These are phyloP conservation scores for Globisporangium nodosum DNA, from an alignment of 352 stramenopile species.

Conservation along the genomic window DNA sequence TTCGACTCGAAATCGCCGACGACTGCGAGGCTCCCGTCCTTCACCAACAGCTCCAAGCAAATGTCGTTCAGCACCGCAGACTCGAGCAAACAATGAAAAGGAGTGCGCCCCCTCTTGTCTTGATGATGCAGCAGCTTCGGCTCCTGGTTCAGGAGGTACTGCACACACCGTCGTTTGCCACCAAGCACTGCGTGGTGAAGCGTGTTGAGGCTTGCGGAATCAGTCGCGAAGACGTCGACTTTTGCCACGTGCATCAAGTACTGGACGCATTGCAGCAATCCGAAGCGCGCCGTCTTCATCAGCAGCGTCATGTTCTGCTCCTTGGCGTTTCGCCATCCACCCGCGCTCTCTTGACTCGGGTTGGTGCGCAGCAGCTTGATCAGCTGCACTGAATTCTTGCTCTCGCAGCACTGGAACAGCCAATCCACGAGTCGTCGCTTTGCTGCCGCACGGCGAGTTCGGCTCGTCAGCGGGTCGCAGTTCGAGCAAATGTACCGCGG, in stretches of 20 bases:
- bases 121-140: conserved; percentile 40
- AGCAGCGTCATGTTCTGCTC: conserved; percentile 32
- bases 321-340: conserved; percentile 29
- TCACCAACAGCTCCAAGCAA: conserved; percentile 31
- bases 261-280: conserved; percentile 29
- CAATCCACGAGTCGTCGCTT: conserved; percentile 34
- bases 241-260: conserved; percentile 39
- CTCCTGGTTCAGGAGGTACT: conserved; percentile 34
- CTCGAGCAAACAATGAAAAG: conserved; percentile 52
- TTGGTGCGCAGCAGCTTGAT: conserved; percentile 39
- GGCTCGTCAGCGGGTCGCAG: conserved; percentile 36
- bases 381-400: conserved; percentile 42
- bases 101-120: conserved; percentile 44
- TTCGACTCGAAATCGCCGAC: conserved; percentile 38
- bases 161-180: conserved; percentile 26
- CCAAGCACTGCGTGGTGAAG: conserved; percentile 50
- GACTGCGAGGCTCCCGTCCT: conserved; percentile 27
- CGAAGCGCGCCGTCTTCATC: conserved; percentile 45
- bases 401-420: conserved; percentile 68
- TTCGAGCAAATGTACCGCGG: conserved; percentile 40
- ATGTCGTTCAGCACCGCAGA: conserved; percentile 39
- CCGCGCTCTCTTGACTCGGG: conserved; percentile 7
- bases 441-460: conserved; percentile 19
- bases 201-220: conserved; percentile 39
- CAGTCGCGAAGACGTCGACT: conserved; percentile 41